A percentile compares a stretch with the other conserved stretches of the same genome.
Evolutionary conservation across 257 asterid species (phyloP).

Genomic region (Solanum dulcamara): DNA sequence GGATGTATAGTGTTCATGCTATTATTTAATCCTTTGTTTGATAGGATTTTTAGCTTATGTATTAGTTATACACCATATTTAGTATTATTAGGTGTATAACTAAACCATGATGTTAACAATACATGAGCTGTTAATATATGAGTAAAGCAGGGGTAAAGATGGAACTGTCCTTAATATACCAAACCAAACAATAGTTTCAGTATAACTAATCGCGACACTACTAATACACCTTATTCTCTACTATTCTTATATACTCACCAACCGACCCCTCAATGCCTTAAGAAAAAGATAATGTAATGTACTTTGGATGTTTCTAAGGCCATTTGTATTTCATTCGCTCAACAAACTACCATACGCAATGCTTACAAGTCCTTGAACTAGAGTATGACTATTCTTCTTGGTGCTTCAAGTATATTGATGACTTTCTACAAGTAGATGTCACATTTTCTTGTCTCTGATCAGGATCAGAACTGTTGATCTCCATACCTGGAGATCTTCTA

Average conservation of each 20-base stretch:
- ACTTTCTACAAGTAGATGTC: neutral
- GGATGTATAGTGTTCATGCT: no score
- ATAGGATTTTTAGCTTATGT: no score
- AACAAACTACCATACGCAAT: neutral
- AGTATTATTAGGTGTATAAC: no score
- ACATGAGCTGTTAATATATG: no score
- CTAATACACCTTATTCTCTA: neutral
- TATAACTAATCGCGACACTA: no score
- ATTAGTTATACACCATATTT: no score
- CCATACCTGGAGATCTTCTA: no score
- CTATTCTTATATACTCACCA: neutral
- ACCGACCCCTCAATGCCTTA: neutral
- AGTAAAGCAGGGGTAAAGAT: no score
- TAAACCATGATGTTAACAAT: no score
- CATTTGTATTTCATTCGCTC: neutral
- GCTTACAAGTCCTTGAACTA: neutral
- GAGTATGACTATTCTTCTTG: neutral
- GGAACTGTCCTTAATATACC: no score
- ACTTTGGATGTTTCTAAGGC: neutral
- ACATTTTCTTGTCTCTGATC: neutral
- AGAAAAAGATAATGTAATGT: neutral
- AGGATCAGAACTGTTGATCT: neutral
- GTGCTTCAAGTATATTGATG: neutral
- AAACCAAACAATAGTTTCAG: no score
- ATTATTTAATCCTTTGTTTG: no score